Evolutionary conservation across 345 rosid genomes (phyloP), one percentile per base, ranked within the genome.

Genomic region (Sapria himalayana): DNA sequence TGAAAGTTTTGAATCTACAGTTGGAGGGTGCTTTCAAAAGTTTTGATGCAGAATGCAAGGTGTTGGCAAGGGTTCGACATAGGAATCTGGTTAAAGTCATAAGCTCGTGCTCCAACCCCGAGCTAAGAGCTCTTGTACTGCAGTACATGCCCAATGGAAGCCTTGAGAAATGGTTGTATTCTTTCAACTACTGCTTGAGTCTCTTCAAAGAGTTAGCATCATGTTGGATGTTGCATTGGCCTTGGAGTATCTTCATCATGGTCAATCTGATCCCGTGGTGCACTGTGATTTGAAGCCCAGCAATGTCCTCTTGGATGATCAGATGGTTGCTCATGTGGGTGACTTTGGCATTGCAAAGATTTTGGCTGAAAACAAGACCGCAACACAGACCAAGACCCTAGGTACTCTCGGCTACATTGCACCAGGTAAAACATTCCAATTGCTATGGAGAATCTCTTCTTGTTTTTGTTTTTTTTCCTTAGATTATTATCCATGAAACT

Each of bases 241-340:
- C 23, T 7, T 41, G 45, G 33, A 41, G 19, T 41, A 41, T 41
- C 45, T 41, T 15, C 45, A 41, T 11, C 45, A 41, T 21, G 33
- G 45, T 24, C 18, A 5, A 24, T 17, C 32, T 13, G 45, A 24
- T 12, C 33, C 45, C 15, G 32, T 24, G 11, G 45, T 41, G 31
- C 59, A 55, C 19, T 39, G 59, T 25, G 58, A 46, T 32, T 12
- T 54, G 40, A 51, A 46, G 41, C 56, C 56, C 4, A 43, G 56
- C 41, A 43, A 51, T 37, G 21, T 42, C 9, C 58, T 53, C 25
- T 32, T 54, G 3, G 47, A 46, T 25, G 41, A 19, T 4, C 29
- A 54, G 16, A 39, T 39, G 59, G 39, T 29, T 21, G 45, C 39
- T 13, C 50, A 37, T 14, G 44, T 45, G n/a, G 37, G 33, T 19